Conservation (phyloP, 2,329 filamentous ascomycete species). For the Microdochium trichocladiopsis region DNA sequence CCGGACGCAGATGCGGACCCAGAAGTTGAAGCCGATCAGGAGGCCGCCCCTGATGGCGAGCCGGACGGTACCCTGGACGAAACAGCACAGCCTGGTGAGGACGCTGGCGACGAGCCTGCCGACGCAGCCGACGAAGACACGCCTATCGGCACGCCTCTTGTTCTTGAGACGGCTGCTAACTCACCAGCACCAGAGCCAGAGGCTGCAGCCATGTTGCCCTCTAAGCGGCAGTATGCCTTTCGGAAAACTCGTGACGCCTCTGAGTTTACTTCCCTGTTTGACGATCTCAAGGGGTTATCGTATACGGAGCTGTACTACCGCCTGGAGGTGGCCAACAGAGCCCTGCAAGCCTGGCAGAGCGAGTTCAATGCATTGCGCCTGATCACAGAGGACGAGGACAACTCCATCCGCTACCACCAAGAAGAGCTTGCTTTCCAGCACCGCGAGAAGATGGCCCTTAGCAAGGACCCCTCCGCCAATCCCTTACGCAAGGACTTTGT, state of each 20-base stretch:
- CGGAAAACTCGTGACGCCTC: constrained; percentile 42
- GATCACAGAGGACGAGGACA: constrained; percentile 50
- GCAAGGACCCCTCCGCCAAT: constrained; percentile 34
- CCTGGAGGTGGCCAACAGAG: constrained; percentile 35
- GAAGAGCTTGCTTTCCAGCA: constrained; percentile 31
- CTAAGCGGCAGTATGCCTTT: constrained; percentile 33
- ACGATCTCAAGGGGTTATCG: constrained; percentile 42
- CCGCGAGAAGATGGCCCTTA: constrained; percentile 32
- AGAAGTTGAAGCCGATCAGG: constrained; percentile 9
- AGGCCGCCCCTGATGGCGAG: constrained; percentile 10
- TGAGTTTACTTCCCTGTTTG: constrained; percentile 38
- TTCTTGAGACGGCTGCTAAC: constrained; percentile 25
- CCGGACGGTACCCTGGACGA: constrained; percentile 4
- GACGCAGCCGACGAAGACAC: constrained; percentile 21
- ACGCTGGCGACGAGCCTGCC: constrained; percentile 13
- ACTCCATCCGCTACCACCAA: constrained; percentile 40
- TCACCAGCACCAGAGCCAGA: constrained; percentile 23
- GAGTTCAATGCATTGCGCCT: constrained; percentile 45
- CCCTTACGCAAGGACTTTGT: constrained; percentile 43
- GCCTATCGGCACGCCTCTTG: constrained; percentile 16
- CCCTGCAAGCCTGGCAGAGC: constrained; percentile 42
- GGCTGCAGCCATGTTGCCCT: constrained; percentile 2
- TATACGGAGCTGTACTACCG: constrained; percentile 36
- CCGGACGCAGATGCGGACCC: constrained; percentile 5
- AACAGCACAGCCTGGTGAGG: constrained; percentile 9